Conservation (phyloP, 2,329 filamentous ascomycete species). For the Nectriaceae sp. region DNA sequence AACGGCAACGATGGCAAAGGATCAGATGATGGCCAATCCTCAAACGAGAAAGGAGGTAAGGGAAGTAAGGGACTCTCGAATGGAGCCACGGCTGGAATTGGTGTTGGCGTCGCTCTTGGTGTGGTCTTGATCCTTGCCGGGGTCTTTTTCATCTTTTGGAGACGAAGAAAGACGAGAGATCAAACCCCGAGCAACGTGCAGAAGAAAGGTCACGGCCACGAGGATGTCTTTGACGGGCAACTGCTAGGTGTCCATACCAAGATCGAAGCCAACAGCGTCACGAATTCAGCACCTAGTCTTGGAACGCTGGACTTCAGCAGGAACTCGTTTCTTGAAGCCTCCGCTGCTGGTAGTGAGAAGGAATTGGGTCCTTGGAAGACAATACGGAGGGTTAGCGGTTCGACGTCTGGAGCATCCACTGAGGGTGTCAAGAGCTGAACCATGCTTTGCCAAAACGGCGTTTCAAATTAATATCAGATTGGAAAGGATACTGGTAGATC, state of each 20-base stretch:
- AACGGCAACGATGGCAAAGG: neutral
- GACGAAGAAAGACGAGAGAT: conserved; percentile 16
- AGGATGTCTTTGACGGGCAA: conserved; percentile 22
- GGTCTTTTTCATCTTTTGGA: conserved; percentile 21
- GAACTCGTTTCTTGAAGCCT: conserved; percentile 25
- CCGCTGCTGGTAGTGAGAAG: conserved; percentile 21
- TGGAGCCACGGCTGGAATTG: conserved; percentile 24
- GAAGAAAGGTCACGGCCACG: conserved; percentile 14
- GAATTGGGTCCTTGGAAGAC: conserved; percentile 23
- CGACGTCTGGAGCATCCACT: conserved; percentile 13
- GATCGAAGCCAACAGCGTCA: conserved; percentile 27
- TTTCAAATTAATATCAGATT: too few species aligned
- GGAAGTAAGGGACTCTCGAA: conserved; percentile 21
- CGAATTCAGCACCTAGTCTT: conserved; percentile 21
- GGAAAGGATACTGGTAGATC: too few species aligned
- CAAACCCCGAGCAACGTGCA: too few species aligned
- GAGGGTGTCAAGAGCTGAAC: too few species aligned
- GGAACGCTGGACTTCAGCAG: conserved; percentile 28
- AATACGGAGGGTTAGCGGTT: conserved; percentile 28
- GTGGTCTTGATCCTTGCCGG: conserved; percentile 9
- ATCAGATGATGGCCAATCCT: neutral
- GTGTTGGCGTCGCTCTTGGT: conserved; percentile 15
- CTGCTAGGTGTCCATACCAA: conserved; percentile 28
- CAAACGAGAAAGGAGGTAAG: neutral
- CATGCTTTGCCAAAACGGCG: too few species aligned